Evolutionary conservation across 345 rosid genomes (phyloP).

Genomic region (Rhodomyrtus tomentosa): DNA sequence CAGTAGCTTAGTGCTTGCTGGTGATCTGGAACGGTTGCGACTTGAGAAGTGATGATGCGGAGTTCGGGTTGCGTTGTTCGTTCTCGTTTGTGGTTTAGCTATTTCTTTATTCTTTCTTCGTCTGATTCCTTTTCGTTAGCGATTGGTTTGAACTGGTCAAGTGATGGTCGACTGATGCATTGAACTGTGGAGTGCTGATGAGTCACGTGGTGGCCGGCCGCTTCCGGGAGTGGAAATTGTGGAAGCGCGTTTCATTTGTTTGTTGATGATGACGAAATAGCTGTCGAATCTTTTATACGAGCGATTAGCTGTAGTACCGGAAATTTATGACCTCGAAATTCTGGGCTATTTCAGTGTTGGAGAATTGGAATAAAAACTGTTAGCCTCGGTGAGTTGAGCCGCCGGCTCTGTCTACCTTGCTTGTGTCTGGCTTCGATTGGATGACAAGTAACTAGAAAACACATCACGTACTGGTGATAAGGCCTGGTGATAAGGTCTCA

Average conservation of each 20-base stretch:
- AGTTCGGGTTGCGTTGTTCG: neutral
- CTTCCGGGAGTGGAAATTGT: neutral
- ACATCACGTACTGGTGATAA: too few relatives aligned
- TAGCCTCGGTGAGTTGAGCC: neutral
- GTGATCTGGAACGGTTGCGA: neutral
- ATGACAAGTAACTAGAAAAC: neutral
- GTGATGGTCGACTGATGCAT: neutral
- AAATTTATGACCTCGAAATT: neutral
- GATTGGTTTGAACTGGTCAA: neutral
- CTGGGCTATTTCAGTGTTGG: neutral
- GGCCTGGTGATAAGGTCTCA: too few relatives aligned
- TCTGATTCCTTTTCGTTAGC: neutral
- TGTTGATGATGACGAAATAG: neutral
- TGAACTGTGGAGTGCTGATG: neutral
- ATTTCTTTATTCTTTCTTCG: neutral
- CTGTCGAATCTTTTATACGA: neutral
- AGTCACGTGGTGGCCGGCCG: neutral
- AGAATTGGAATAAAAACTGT: neutral
- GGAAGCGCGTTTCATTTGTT: neutral
- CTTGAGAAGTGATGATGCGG: neutral
- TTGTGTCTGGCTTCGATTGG: neutral
- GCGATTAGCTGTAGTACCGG: neutral
- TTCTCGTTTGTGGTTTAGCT: neutral
- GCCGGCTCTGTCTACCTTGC: neutral
- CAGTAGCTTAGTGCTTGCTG: neutral